A percentile compares a stretch with the other conserved stretches of the same genome.
These are phyloP conservation scores for Dactylella cylindrospora DNA, from an alignment of 2,329 filamentous ascomycete genomes.

Conservation along the genomic window DNA sequence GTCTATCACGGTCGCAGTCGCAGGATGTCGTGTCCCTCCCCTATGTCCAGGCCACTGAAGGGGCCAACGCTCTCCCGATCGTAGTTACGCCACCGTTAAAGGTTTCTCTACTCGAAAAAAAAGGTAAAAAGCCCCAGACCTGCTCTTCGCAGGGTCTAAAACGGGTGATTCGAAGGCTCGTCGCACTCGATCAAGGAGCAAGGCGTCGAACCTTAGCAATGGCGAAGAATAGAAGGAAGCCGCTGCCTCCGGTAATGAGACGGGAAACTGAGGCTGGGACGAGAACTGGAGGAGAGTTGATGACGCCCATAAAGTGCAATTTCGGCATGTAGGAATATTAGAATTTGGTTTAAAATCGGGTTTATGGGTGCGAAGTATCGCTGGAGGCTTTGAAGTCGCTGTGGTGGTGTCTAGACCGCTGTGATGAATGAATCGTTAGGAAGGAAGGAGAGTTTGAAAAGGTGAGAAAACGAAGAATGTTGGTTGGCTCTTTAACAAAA, in stretches of 20 bases:
- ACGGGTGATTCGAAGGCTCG: slow-evolving; percentile 11
- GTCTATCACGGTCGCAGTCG: neutral
- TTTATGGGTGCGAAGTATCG: neutral
- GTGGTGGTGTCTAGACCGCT: slow-evolving; percentile 15
- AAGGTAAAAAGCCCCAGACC: slow-evolving; percentile 13
- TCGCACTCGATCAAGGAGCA: slow-evolving; percentile 31
- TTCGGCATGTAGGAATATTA: slow-evolving; percentile 31
- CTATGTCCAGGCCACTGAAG: no score
- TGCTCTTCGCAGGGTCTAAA: slow-evolving; percentile 3
- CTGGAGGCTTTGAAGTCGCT: slow-evolving; percentile 1
- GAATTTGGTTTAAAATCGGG: neutral
- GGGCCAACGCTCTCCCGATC: no score
- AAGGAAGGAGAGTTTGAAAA: slow-evolving; percentile 16
- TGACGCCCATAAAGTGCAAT: slow-evolving; percentile 43
- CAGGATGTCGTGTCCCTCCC: no score
- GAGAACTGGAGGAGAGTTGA: slow-evolving; percentile 32
- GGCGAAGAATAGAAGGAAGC: slow-evolving; percentile 40
- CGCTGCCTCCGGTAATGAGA: slow-evolving; percentile 32
- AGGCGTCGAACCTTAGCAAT: slow-evolving; percentile 38
- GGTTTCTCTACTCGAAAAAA: no score
- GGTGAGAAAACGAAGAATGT: slow-evolving; percentile 29
- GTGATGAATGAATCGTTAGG: slow-evolving; percentile 26
- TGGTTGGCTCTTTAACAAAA: neutral
- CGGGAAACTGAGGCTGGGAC: slow-evolving; percentile 31
- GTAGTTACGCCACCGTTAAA: no score